Conservation (phyloP, 108 stramenopile genomes). For the Poteriospumella lacustris region DNA sequence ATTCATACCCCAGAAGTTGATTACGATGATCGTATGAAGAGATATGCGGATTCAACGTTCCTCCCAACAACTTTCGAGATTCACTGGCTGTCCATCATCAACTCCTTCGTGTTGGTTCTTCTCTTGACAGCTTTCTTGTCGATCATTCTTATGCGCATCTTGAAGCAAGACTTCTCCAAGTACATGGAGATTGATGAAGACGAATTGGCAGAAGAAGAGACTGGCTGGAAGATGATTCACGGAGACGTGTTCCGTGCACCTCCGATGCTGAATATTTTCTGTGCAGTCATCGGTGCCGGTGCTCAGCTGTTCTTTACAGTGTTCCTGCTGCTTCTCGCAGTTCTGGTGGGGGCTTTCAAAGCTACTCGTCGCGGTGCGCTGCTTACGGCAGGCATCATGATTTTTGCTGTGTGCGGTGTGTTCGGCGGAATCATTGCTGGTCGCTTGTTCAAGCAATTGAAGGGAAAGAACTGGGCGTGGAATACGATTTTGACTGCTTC, state of each 20-base stretch:
- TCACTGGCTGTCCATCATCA: slow-evolving; percentile 91
- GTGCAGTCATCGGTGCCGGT: slow-evolving; percentile 82
- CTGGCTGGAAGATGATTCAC: slow-evolving; percentile 96
- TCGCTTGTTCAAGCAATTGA: slow-evolving; percentile 83
- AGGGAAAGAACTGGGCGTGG: slow-evolving; percentile 81
- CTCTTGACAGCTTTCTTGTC: slow-evolving; percentile 89
- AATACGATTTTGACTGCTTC: slow-evolving; percentile 72
- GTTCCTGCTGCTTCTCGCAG: slow-evolving; percentile 71
- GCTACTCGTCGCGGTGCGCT: slow-evolving; percentile 86
- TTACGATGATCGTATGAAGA: slow-evolving; percentile 76
- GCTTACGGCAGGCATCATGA: slow-evolving; percentile 75
- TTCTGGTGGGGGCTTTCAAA: slow-evolving; percentile 73
- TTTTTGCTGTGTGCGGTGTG: slow-evolving; percentile 81
- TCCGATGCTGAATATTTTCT: slow-evolving; percentile 65
- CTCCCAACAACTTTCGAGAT: slow-evolving; percentile 83
- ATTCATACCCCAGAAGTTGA: slow-evolving; percentile 59
- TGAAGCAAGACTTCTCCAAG: slow-evolving; percentile 91
- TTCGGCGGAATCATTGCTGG: slow-evolving; percentile 76
- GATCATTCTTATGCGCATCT: slow-evolving; percentile 84
- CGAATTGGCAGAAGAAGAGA: slow-evolving; percentile 85
- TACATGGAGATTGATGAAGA: slow-evolving; percentile 91
- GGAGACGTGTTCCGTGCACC: slow-evolving; percentile 96
- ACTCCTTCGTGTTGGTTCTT: slow-evolving; percentile 89
- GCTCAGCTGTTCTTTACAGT: slow-evolving; percentile 70
- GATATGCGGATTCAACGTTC: slow-evolving; percentile 76